Percentiles rank a stretch among this genome's conserved stretches.
Conservation (phyloP, 441 rosid species). For the Pelargonium australe region DNA sequence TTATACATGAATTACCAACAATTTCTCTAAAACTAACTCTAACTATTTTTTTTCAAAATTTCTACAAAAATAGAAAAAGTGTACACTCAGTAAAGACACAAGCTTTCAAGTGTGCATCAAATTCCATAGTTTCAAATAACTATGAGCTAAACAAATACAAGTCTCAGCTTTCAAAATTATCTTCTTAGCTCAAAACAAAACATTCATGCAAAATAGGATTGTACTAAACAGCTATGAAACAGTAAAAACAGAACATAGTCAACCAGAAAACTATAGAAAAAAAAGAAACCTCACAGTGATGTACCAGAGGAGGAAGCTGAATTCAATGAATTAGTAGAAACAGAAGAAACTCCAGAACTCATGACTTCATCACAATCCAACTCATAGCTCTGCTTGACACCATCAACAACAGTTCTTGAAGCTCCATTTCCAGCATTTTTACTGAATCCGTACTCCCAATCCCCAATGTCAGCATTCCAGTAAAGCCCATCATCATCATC, state of each 20-base stretch:
- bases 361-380: constrained; percentile 17
- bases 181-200: not conserved
- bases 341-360: constrained; percentile 18
- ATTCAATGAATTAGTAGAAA: constrained; percentile 22
- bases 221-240: not conserved
- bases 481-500: constrained; percentile 32
- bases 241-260: not conserved
- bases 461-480: constrained; percentile 16
- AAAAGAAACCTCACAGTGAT: constrained; percentile 56
- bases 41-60: too few relatives aligned
- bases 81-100: too few relatives aligned
- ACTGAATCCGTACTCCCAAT: constrained; percentile 16
- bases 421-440: constrained; percentile 19
- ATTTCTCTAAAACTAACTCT: too few relatives aligned
- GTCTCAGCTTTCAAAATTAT: too few relatives aligned
- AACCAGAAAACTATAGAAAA: not conserved
- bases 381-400: constrained; percentile 5
- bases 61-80: too few relatives aligned
- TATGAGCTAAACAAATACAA: too few relatives aligned
- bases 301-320: constrained; percentile 47
- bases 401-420: constrained; percentile 16
- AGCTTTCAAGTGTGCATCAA: too few relatives aligned
- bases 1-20: too few relatives aligned
- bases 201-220: not conserved
- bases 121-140: too few relatives aligned